Evolutionary conservation across 306 rosid genomes (phyloP).

Genomic region (Canavalia ensiformis): DNA sequence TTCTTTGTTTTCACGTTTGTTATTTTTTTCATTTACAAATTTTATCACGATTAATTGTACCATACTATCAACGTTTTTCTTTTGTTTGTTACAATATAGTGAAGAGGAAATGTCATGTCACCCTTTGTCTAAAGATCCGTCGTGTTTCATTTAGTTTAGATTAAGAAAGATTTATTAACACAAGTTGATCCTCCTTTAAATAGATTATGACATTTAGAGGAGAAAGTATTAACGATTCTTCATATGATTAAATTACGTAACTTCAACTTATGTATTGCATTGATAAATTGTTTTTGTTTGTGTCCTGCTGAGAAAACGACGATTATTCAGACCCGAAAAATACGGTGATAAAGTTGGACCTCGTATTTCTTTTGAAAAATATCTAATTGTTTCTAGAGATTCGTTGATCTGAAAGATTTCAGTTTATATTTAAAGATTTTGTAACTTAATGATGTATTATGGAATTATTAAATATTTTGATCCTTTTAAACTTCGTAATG

Average conservation of each 20-base stretch:
- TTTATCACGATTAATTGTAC: conserved; percentile 45
- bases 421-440: no score
- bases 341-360: not conserved
- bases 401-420: no score
- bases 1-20: conserved; percentile 39
- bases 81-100: conserved; percentile 35
- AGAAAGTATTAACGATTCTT: not conserved
- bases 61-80: conserved; percentile 29
- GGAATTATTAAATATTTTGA: no score
- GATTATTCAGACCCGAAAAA: not conserved
- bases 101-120: conserved; percentile 41
- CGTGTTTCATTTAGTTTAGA: not conserved
- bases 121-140: not conserved
- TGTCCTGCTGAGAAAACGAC: not conserved
- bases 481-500: no score
- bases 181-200: not conserved
- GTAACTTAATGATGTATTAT: no score
- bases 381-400: no score
- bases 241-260: not conserved
- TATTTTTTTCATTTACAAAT: conserved; percentile 6
- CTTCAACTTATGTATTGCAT: not conserved
- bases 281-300: not conserved
- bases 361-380: not conserved
- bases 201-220: not conserved
- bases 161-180: no score